A percentile compares a stretch with the other conserved stretches of the same genome.
These are phyloP conservation scores for Zymoseptoria passerinii DNA, from an alignment of 2,329 filamentous ascomycete species.

Conservation along the genomic window DNA sequence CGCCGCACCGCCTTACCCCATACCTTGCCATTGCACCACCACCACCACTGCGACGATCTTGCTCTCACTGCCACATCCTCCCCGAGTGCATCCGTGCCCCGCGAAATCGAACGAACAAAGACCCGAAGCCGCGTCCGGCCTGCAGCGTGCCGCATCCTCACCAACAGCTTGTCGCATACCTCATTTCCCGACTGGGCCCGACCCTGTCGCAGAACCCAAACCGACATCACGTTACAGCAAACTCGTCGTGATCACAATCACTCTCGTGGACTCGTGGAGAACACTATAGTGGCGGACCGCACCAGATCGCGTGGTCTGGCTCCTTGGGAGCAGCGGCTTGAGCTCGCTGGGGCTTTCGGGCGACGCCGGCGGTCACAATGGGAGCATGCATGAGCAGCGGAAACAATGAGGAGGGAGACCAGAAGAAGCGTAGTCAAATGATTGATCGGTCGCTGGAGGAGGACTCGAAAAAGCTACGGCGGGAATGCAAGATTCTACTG, in stretches of 20 bases:
- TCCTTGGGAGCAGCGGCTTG: constrained; percentile 12
- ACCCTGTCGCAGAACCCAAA: constrained; percentile 1
- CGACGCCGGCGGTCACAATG: constrained; percentile 48
- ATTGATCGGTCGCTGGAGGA: constrained; percentile 93
- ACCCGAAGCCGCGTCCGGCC: constrained; percentile 8
- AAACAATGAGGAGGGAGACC: constrained; percentile 72
- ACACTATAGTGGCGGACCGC: constrained; percentile 12
- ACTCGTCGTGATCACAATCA: background rate
- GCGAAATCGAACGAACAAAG: constrained; percentile 10
- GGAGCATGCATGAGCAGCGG: constrained; percentile 89
- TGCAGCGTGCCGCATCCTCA: constrained; percentile 15
- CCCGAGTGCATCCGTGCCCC: constrained; percentile 1
- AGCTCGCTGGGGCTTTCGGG: constrained; percentile 23
- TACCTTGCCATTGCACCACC: background rate
- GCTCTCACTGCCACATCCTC: background rate
- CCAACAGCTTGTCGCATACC: constrained; percentile 1
- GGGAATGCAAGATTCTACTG: constrained; percentile 97
- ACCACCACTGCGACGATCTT: background rate
- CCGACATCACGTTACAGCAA: background rate
- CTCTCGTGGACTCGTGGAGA: background rate
- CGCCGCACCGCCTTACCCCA: background rate
- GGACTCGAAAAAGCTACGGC: constrained; percentile 81
- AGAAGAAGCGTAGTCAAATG: constrained; percentile 92
- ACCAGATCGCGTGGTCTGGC: constrained; percentile 16
- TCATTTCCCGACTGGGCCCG: background rate